Percentiles rank a stretch among this genome's conserved stretches.
These are phyloP conservation scores for Carpinus fangiana DNA, from an alignment of 306 rosid genomes.

Conservation along the genomic window DNA sequence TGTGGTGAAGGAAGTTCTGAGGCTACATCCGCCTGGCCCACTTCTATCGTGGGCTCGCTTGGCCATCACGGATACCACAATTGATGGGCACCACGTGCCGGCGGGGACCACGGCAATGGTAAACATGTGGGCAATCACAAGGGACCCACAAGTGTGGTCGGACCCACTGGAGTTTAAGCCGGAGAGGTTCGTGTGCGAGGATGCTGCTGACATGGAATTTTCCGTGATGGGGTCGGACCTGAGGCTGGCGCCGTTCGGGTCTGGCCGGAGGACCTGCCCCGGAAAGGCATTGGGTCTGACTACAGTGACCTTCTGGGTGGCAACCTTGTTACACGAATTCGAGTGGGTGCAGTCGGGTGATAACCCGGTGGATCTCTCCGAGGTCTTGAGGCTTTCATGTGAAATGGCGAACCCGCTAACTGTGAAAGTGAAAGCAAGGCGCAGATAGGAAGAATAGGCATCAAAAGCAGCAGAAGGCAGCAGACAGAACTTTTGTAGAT, in stretches of 20 bases:
- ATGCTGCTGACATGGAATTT: constrained; percentile 37
- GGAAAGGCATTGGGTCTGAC: constrained; percentile 71
- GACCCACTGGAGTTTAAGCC: constrained; percentile 67
- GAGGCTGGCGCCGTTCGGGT: constrained; percentile 85
- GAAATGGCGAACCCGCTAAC: constrained; percentile 80
- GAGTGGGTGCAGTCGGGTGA: constrained; percentile 48
- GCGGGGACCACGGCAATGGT: constrained; percentile 85
- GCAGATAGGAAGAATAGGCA: not conserved
- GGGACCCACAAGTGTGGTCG: constrained; percentile 69
- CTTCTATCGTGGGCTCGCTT: constrained; percentile 95
- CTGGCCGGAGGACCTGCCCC: constrained; percentile 79
- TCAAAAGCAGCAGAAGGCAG: not conserved
- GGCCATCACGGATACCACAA: constrained; percentile 59
- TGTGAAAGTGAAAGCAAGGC: constrained; percentile 50
- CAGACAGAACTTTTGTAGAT: not conserved
- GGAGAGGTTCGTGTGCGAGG: constrained; percentile 43
- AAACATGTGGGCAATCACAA: constrained; percentile 83
- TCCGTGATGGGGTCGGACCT: constrained; percentile 76
- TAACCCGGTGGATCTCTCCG: constrained; percentile 56
- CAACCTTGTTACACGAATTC: constrained; percentile 66
- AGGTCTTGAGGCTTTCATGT: constrained; percentile 68
- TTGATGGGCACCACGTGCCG: constrained; percentile 88
- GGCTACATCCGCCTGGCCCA: constrained; percentile 96
- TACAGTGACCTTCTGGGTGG: constrained; percentile 67
- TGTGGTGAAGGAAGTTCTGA: constrained; percentile 78